A percentile compares a stretch with the other conserved stretches of the same genome.
These are phyloP conservation scores for Lentinula edodes DNA, from an alignment of 768 basidiomycete genomes.

Conservation along the genomic window DNA sequence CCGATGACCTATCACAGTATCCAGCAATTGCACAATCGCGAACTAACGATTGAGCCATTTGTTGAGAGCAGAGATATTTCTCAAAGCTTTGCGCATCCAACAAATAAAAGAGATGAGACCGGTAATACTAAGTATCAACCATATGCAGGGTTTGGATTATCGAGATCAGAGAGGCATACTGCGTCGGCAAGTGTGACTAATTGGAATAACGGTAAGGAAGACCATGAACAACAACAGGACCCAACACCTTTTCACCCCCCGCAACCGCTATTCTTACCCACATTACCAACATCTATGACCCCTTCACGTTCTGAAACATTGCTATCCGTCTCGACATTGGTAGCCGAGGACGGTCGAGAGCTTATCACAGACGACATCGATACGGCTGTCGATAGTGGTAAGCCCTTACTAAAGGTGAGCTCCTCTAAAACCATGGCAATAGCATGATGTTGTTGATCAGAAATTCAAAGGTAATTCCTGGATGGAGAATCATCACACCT, in stretches of 20 bases:
- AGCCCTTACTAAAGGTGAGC: neutral
- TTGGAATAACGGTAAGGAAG: neutral
- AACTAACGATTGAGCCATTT: neutral
- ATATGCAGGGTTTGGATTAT: constrained; percentile 1
- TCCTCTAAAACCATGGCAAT: neutral
- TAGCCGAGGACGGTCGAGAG: constrained; percentile 7
- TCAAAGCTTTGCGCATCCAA: neutral
- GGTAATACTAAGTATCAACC: constrained; percentile 1
- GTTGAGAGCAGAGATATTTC: neutral
- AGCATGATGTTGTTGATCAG: neutral
- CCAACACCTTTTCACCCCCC: neutral
- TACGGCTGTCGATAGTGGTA: neutral
- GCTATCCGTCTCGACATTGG: constrained; percentile 3
- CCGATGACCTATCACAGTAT: neutral
- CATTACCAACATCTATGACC: neutral
- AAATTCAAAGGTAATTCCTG: neutral
- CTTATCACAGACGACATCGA: neutral
- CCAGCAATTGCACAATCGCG: neutral
- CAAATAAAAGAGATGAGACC: neutral
- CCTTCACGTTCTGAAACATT: constrained; percentile 4
- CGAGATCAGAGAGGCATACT: neutral
- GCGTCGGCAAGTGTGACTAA: neutral
- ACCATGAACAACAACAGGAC: neutral
- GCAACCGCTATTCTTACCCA: neutral
- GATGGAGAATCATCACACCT: neutral